Evolutionary conservation across 208 protist species (phyloP).

Genomic region (Trypanosoma caninum): DNA sequence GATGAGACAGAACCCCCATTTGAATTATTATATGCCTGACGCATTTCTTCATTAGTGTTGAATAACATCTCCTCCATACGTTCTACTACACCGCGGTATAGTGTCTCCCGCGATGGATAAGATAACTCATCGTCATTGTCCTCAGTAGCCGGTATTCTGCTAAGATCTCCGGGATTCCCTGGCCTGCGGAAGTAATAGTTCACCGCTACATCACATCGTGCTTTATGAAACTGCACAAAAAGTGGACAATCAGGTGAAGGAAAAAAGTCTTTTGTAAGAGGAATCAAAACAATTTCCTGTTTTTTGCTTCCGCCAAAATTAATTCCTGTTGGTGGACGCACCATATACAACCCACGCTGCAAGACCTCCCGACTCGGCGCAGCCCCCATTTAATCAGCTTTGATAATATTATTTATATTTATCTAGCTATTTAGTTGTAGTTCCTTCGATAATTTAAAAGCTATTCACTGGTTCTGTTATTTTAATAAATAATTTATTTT

Average conservation of each 20-base stretch:
- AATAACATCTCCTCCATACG: constrained; percentile 75
- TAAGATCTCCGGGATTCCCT: constrained; percentile 68
- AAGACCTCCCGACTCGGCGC: constrained; percentile 73
- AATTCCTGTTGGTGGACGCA: constrained; percentile 22
- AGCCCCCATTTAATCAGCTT: constrained; percentile 45
- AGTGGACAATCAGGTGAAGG: constrained; percentile 69
- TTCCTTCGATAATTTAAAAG: no score
- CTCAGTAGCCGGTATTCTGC: constrained; percentile 55
- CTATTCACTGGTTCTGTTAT: neutral
- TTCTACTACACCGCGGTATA: constrained; percentile 77
- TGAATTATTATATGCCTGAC: constrained; percentile 40
- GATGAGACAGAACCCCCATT: constrained; percentile 21
- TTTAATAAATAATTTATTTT: neutral
- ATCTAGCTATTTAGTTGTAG: neutral
- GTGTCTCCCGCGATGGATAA: constrained; percentile 67
- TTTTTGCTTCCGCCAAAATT: constrained; percentile 8
- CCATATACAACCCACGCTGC: constrained; percentile 48
- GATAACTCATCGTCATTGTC: constrained; percentile 36
- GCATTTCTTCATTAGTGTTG: constrained; percentile 84
- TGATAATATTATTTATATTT: neutral
- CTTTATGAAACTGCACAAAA: constrained; percentile 80
- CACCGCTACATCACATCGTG: constrained; percentile 73
- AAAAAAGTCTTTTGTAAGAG: constrained; percentile 78
- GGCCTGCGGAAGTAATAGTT: constrained; percentile 84
- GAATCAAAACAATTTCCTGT: constrained; percentile 73